phyloP scores from a whole-genome alignment of 2,329 filamentous ascomycete genomes.

The Aschersonia sp. region DNA sequence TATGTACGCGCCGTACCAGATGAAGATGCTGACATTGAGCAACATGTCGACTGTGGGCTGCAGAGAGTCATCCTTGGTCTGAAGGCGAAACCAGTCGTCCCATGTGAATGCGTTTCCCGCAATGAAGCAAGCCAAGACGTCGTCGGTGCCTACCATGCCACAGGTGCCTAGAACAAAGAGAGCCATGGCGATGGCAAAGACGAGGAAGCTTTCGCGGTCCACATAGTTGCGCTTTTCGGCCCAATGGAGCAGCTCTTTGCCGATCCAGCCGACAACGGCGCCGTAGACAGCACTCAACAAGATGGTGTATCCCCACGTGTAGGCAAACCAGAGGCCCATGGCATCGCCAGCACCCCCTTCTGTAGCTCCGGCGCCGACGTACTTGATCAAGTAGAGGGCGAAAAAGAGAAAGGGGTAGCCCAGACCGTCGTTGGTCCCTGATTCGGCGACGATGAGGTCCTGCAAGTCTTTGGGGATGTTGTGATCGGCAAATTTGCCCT shows the following conservation, averaged over 20 bases:
- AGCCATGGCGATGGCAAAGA: slow-evolving; percentile 73
- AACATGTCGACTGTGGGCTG: slow-evolving; percentile 93
- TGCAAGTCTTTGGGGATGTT: slow-evolving; percentile 75
- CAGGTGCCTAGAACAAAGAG: slow-evolving; percentile 80
- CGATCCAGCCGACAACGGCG: slow-evolving; percentile 62
- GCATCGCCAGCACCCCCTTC: slow-evolving; percentile 49
- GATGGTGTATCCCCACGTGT: slow-evolving; percentile 77
- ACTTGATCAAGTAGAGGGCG: slow-evolving; percentile 72
- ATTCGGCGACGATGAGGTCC: slow-evolving; percentile 68
- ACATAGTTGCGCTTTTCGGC: slow-evolving; percentile 71
- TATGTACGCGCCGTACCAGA: slow-evolving; percentile 80
- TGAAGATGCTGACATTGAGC: slow-evolving; percentile 75
- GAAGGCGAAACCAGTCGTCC: slow-evolving; percentile 87
- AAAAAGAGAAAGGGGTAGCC: slow-evolving; percentile 84
- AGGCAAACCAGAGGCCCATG: slow-evolving; percentile 69
- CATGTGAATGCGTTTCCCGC: slow-evolving; percentile 84
- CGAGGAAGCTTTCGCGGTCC: slow-evolving; percentile 75
- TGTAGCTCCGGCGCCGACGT: slow-evolving; percentile 44
- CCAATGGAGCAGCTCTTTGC: slow-evolving; percentile 71
- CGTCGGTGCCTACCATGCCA: slow-evolving; percentile 76
- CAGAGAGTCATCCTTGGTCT: slow-evolving; percentile 81
- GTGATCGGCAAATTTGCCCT: slow-evolving; percentile 84
- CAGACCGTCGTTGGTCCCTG: slow-evolving; percentile 77
- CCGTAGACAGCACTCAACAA: slow-evolving; percentile 68
- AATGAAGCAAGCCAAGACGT: slow-evolving; percentile 84